Conservation (phyloP, 768 basidiomycete genomes). For the Tephrocybe sp. region DNA sequence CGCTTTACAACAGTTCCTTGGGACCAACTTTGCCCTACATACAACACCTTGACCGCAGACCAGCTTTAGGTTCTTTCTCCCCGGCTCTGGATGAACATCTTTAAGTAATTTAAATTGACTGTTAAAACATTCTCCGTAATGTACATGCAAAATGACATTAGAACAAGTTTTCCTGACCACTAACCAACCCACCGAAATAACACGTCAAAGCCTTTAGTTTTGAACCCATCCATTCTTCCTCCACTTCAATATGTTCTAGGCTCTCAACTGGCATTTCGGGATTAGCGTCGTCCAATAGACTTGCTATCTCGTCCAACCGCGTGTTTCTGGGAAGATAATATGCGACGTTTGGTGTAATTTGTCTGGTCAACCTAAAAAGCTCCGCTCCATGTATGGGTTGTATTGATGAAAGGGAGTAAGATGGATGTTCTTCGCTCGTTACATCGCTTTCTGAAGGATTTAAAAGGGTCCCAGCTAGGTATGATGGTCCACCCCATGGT, state of each 20-base stretch:
- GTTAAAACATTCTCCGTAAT: neutral
- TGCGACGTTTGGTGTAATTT: constrained; percentile 79
- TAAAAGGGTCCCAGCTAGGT: constrained; percentile 40
- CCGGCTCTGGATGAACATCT: neutral
- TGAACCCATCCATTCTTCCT: constrained; percentile 94
- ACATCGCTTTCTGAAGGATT: constrained; percentile 7
- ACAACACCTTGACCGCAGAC: constrained; percentile 6
- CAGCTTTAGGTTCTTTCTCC: constrained; percentile 1
- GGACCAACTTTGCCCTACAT: constrained; percentile 34
- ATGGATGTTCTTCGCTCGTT: constrained; percentile 34
- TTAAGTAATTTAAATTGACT: neutral
- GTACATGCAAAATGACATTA: neutral
- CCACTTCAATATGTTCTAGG: constrained; percentile 75
- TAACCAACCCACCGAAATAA: constrained; percentile 84
- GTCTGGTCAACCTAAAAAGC: constrained; percentile 71
- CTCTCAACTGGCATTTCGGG: neutral
- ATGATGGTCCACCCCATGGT: constrained; percentile 91
- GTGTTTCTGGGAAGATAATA: constrained; percentile 89
- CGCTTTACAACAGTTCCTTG: constrained; percentile 21
- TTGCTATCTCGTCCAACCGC: constrained; percentile 67
- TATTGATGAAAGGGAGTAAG: constrained; percentile 70
- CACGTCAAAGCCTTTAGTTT: constrained; percentile 94
- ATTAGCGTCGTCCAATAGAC: constrained; percentile 18
- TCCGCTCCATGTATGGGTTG: constrained; percentile 80
- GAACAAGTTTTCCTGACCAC: constrained; percentile 67